Evolutionary conservation across 2,329 filamentous ascomycete genomes (phyloP), one percentile per base, ranked within the genome.

Genomic region (Cladobotryum mycophilum): DNA sequence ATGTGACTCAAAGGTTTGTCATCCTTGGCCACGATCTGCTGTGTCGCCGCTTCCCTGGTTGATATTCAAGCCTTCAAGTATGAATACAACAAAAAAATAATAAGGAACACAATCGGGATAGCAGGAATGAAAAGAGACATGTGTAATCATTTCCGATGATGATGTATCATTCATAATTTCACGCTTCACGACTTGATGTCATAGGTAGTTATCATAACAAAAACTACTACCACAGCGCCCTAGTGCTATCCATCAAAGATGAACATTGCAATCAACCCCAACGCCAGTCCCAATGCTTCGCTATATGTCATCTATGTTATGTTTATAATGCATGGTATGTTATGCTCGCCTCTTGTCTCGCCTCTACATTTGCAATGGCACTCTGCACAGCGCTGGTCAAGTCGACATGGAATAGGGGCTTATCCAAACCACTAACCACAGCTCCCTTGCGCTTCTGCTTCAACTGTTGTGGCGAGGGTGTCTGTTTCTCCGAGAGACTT

Each of bases 321-420:
- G 15, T 41, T 14, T 41, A 41, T 30, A 30, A 30, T 41, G 38
- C 15, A 4, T 44, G 20, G 12, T 15, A 8, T 14, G 43, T 14
- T 37, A 36, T 41, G 11, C 40, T 47, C 44, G 20, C 48, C 25
- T 73, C 71, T 7, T 68, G 63, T 47, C 76, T 70, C 1, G 75
- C 76, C 67, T 89, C 81, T 0, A 88, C 79, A 58, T 95, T 95
- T 30, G 85, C 82, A 60, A 96, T 81, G 3, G 90, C 92, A 60
- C 85, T 89, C 68, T 96, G 88, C 59, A 97, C 70, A 6, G 93
- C 93, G 61, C 85, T 90, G 4, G 89, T 93, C 47, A 97, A 71
- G 66, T 97, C 93, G 48, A 96, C 81, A 65, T 99, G 93, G 79
- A 99, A 97, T 58, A 96, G 79, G 4, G 93, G 92, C 59, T 88